Conservation (phyloP, 106 monocot species). For the Phalaenopsis equestris region DNA sequence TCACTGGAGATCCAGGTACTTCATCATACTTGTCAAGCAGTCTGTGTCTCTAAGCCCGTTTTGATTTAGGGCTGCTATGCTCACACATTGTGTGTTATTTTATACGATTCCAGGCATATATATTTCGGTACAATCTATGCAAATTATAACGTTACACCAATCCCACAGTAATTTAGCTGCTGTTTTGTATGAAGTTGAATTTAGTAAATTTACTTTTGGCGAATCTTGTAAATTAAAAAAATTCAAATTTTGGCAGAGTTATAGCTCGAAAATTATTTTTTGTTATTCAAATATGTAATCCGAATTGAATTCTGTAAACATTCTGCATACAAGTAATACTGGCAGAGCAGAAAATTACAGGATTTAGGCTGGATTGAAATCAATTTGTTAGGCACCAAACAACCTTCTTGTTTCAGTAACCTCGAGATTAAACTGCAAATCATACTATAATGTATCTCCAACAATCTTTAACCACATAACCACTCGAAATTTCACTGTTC, state of each 20-base stretch:
- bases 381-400: too few species aligned
- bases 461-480: not conserved
- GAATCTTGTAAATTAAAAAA: not conserved
- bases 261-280: not conserved
- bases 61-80: not conserved
- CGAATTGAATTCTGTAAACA: not conserved
- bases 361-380: too few species aligned
- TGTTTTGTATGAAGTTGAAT: too few species aligned
- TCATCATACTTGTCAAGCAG: not conserved
- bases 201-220: too few species aligned
- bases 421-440: not conserved
- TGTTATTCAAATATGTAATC: not conserved
- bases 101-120: not conserved
- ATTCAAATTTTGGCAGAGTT: not conserved
- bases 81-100: not conserved
- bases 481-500: not conserved
- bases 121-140: not conserved
- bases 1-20: conserved; percentile 73
- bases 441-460: not conserved
- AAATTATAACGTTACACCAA: too few species aligned
- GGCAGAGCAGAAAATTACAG: too few species aligned
- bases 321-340: not conserved
- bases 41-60: not conserved
- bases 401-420: not conserved
- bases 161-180: too few species aligned